Evolutionary conservation across 257 asterid genomes (phyloP).

Genomic region (Primulina tabacum): DNA sequence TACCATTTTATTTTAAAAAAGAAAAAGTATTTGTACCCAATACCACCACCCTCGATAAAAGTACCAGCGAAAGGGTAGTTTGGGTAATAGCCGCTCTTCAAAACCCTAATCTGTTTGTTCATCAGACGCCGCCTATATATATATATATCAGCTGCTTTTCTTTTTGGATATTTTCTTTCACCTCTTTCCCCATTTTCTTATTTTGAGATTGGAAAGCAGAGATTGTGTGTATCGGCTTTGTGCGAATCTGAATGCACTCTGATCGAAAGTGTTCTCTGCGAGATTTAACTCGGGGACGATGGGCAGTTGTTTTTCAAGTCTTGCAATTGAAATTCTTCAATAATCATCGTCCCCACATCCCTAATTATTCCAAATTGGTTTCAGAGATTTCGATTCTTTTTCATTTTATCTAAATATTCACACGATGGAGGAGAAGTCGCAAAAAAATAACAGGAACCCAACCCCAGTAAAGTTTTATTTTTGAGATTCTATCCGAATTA

Average conservation of each 20-base stretch:
- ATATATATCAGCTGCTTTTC: neutral
- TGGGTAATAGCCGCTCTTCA: neutral
- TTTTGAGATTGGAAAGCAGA: constrained; percentile 27
- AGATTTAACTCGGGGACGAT: constrained; percentile 35
- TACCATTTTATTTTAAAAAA: no score
- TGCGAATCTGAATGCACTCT: constrained; percentile 41
- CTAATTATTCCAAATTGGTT: constrained; percentile 19
- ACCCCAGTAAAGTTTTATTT: no score
- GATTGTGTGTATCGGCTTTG: constrained; percentile 53
- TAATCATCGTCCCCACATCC: constrained; percentile 54
- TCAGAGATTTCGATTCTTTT: no score
- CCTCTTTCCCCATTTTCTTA: neutral
- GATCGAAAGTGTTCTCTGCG: constrained; percentile 56
- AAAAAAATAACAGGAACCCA: no score
- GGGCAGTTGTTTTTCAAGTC: constrained; percentile 57
- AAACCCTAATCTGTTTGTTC: constrained; percentile 20
- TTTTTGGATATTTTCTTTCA: no score
- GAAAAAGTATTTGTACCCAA: no score
- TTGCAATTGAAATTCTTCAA: constrained; percentile 42
- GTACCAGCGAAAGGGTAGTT: neutral
- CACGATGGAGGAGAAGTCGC: no score
- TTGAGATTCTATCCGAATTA: no score
- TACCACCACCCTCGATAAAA: no score
- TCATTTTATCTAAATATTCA: no score
- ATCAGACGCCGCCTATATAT: constrained; percentile 3